Percentiles rank a stretch among this genome's conserved stretches.
These are phyloP conservation scores for Fistulifera solaris DNA, from an alignment of 108 stramenopile species.

Conservation along the genomic window DNA sequence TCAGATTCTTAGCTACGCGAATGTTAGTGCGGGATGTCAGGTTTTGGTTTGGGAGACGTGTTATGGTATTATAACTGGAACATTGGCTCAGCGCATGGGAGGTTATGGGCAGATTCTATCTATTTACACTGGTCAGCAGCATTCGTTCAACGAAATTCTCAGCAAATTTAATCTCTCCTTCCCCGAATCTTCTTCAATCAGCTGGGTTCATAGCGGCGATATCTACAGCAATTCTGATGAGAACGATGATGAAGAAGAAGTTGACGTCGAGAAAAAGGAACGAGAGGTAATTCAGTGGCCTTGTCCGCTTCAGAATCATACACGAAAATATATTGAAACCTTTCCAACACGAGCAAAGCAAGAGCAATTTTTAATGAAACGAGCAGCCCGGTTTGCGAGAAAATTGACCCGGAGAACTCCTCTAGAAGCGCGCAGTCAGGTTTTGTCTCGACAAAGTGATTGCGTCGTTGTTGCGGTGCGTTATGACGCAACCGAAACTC, in stretches of 20 bases:
- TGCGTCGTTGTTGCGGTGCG: constrained; percentile 63
- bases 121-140: constrained; percentile 65
- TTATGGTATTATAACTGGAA: constrained; percentile 63
- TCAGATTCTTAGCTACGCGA: constrained; percentile 65
- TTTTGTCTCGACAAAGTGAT: constrained; percentile 45
- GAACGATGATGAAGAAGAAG: neutral
- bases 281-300: constrained; percentile 58
- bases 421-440: constrained; percentile 38
- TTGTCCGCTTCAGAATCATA: constrained; percentile 67
- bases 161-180: constrained; percentile 60
- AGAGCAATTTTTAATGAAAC: constrained; percentile 57
- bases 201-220: constrained; percentile 67
- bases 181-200: constrained; percentile 41
- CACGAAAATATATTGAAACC: constrained; percentile 43
- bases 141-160: constrained; percentile 57
- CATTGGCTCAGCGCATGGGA: constrained; percentile 68
- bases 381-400: constrained; percentile 62
- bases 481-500: constrained; percentile 58
- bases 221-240: constrained; percentile 33
- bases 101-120: constrained; percentile 71
- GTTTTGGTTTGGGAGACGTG: constrained; percentile 63
- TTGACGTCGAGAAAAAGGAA: constrained; percentile 16
- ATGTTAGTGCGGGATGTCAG: constrained; percentile 73
- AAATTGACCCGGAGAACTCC: constrained; percentile 60
- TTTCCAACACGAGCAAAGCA: constrained; percentile 33